Evolutionary conservation across 2,329 filamentous ascomycete species (phyloP), one percentile per base, ranked within the genome.

Genomic region (Chaetomium strumarium): DNA sequence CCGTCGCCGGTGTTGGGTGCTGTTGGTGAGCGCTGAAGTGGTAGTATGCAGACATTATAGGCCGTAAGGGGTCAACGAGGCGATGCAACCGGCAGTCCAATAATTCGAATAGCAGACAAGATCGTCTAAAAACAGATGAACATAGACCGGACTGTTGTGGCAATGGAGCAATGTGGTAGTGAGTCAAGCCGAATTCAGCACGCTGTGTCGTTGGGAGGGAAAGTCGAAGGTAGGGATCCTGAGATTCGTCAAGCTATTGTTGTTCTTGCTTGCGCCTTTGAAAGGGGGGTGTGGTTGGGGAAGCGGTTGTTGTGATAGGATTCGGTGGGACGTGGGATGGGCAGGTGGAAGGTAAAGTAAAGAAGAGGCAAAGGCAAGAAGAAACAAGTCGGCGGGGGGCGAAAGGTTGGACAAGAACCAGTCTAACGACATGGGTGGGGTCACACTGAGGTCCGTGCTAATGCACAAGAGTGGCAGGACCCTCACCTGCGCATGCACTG

Each of bases 41-140:
- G 67, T 83, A 84, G 71, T 83, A 85, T 66, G 77, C 74, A 72
- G 82, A 80, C 81, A 85, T 84, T 60, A 60, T 64, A 54, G 53
- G 55, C 49, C 53, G 49, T 38, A 29, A 53, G 7, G n/a, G n/a
- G 36, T 16, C 45, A 45, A 33, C 53, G 51, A 49, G 48, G 40
- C 39, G 48, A 56, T 49, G 44, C 46, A 46, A 24, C 14, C 30
- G 20, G 42, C 47, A 33, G 49, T 49, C 41, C 41, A 55, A 56
- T 44, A 50, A 48, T 48, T 56, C 38, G 45, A 46, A 38, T 47
- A 24, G 43, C 42, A 31, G 41, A 19, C 33, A 24, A 44, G 45
- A 54, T 55, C 33, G 43, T 40, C n/a, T 48, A 52, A 40, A 34
- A 51, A 39, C 19, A 31, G 38, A n/a, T 9, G 31, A 11, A 8